These are phyloP conservation scores for Antitrichia curtipendula DNA, from an alignment of 225 moss, liverwort and hornwort species.

Conservation along the genomic window DNA sequence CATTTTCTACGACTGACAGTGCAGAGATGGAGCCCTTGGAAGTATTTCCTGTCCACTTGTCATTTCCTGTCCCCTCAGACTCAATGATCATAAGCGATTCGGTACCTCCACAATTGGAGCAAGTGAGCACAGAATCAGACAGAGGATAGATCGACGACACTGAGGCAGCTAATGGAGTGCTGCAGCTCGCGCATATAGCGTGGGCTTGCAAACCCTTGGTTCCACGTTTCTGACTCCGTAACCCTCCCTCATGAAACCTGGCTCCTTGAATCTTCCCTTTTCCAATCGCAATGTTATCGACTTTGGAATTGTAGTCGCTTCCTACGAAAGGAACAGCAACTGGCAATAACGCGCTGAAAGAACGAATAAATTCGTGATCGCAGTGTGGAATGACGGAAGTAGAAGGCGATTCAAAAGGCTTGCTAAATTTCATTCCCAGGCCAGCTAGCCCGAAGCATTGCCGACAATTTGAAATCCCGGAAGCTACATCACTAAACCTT, in stretches of 20 bases:
- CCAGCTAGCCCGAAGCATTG: conserved; percentile 8
- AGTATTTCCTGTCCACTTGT: background rate
- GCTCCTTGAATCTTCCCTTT: conserved; percentile 23
- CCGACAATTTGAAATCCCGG: conserved; percentile 17
- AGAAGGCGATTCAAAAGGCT: background rate
- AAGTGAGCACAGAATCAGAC: conserved; percentile 33
- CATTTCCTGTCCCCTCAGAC: background rate
- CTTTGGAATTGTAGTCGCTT: background rate
- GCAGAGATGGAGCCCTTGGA: conserved; percentile 3
- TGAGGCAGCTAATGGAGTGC: conserved; percentile 23
- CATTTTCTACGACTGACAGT: conserved; percentile 32
- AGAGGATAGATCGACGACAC: conserved; percentile 40
- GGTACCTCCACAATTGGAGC: conserved; percentile 43
- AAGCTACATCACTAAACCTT: conserved; percentile 46
- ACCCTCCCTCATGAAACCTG: conserved; percentile 35
- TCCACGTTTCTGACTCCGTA: conserved; percentile 23
- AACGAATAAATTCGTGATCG: conserved; percentile 31
- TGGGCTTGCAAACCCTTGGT: conserved; percentile 29
- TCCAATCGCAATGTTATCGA: conserved; percentile 13
- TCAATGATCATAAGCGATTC: conserved; percentile 25
- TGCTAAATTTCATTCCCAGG: conserved; percentile 19
- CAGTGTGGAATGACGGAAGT: background rate
- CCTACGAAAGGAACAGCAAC: conserved; percentile 10
- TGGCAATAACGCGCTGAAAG: conserved; percentile 27
- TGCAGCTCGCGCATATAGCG: conserved; percentile 34